Conservation (phyloP, 768 basidiomycete genomes). For the Amanita polypyramis region DNA sequence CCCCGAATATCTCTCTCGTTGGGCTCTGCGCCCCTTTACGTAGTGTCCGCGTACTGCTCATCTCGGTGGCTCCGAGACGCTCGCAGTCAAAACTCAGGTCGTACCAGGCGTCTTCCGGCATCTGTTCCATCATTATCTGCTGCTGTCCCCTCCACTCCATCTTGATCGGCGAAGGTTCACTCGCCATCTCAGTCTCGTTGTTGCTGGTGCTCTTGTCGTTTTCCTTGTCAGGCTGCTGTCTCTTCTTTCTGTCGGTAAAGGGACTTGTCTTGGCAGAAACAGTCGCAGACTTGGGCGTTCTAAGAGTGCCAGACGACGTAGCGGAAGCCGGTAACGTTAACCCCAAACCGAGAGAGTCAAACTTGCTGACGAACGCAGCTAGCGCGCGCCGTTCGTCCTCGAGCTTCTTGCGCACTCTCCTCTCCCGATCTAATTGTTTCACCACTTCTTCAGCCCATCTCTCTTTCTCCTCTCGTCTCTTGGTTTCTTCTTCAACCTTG, state of each 20-base stretch:
- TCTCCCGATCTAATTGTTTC: constrained; percentile 70
- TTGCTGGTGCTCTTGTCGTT: not conserved
- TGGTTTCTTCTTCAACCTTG: constrained; percentile 47
- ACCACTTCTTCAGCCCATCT: constrained; percentile 68
- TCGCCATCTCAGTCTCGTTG: not conserved
- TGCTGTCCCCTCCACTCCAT: constrained; percentile 7
- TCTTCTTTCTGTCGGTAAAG: constrained; percentile 1
- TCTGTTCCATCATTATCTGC: constrained; percentile 10
- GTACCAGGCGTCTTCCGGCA: constrained; percentile 10
- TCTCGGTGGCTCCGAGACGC: constrained; percentile 11
- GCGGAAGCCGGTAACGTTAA: constrained; percentile 29
- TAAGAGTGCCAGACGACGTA: constrained; percentile 27
- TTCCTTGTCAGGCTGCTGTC: not conserved
- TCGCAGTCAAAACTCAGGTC: constrained; percentile 16
- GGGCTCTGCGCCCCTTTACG: constrained; percentile 14
- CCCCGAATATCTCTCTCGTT: constrained; percentile 30
- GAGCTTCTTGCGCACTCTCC: constrained; percentile 53
- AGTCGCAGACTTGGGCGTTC: not conserved
- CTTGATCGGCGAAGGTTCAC: constrained; percentile 2
- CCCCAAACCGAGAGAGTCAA: constrained; percentile 61
- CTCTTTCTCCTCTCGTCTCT: constrained; percentile 57
- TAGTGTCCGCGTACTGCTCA: constrained; percentile 11
- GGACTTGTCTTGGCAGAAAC: constrained; percentile 1
- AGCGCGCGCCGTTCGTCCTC: constrained; percentile 75
- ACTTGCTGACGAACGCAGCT: constrained; percentile 72